Evolutionary conservation across 768 basidiomycete species (phyloP).

Genomic region (Trametes meyenii): DNA sequence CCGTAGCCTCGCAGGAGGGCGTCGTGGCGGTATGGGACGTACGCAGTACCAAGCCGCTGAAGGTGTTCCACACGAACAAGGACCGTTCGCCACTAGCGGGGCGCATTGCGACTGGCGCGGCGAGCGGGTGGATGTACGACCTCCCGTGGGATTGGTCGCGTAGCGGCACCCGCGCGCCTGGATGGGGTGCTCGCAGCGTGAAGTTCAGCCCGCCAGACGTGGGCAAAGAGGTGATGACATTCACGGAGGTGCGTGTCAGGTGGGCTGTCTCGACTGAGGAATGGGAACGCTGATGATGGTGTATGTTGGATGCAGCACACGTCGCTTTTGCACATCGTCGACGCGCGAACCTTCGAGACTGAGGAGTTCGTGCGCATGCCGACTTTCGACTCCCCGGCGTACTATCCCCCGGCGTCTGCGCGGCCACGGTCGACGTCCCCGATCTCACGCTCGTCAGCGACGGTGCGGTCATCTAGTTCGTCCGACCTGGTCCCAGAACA

Average conservation of each 20-base stretch:
- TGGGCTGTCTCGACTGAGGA: too few relatives aligned
- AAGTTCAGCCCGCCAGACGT: conserved; percentile 76
- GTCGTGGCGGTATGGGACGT: conserved; percentile 84
- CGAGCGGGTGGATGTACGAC: conserved; percentile 60
- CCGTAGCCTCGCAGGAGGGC: conserved; percentile 83
- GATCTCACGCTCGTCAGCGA: conserved; percentile 11
- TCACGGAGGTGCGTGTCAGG: conserved; percentile 72
- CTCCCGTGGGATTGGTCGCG: conserved; percentile 71
- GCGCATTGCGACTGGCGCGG: conserved; percentile 41
- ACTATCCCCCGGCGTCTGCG: conserved; percentile 16
- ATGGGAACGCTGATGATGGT: conserved; percentile 3
- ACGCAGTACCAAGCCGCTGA: conserved; percentile 68
- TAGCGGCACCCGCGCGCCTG: conserved; percentile 56
- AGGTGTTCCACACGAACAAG: conserved; percentile 63
- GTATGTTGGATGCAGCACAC: conserved; percentile 60
- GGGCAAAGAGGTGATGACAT: conserved; percentile 79
- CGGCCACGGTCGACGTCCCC: conserved; percentile 28
- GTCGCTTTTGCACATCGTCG: conserved; percentile 78
- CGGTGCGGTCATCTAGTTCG: conserved; percentile 9
- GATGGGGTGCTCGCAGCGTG: conserved; percentile 84
- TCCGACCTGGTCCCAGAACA: conserved; percentile 17
- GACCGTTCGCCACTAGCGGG: conserved; percentile 30
- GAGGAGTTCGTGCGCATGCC: conserved; percentile 71
- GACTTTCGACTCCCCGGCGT: conserved; percentile 32
- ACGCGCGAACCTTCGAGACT: conserved; percentile 83